Evolutionary conservation across 2,329 filamentous ascomycete species (phyloP), one percentile per base, ranked within the genome.

Genomic region (Stagonosporopsis rhizophila): DNA sequence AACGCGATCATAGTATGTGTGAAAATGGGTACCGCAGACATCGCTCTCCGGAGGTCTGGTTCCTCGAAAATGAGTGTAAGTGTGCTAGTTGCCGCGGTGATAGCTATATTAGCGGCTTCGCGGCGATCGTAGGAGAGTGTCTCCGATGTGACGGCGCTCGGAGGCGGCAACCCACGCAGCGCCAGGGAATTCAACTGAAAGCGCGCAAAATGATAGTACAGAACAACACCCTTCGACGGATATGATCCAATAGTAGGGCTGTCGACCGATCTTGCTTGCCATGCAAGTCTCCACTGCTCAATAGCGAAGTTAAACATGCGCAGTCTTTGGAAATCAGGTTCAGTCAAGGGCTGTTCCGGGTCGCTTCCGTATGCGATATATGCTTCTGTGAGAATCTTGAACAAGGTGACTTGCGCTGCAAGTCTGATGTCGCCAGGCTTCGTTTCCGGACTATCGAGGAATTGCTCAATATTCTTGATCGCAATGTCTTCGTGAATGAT

Each of bases 151-250:
- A 78, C 14, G 75, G 75, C 25, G 78, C 77, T 75, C 75, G 79
- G 63, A 72, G 78, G 17, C 76, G 74, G 67, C 73, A 73, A 44
- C 0, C 69, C 54, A 71, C 81, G 44, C 67, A 83, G 55, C 66
- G 79, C 65, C 73, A 83, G 65, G 66, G 81, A 67, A 55, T 83
- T 82, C 25, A 84, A 75, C 47, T 84, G 81, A 51, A 84, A 81
- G 46, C 80, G 80, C n/a, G 80, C 81, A 58, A 84, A 83, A 62
- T 83, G 79, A 61, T 82, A 83, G 64, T 84, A 82, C 4, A 84
- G 68, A 1, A 82, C 78, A 9, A 83, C 79, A 3, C 80, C 81
- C 62, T 82, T 82, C 5, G 79, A 80, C 2, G 80, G 80, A 38
- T 72, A 73, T 4, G 70, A 72, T 3, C 68, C 67, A 20, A 73